These are phyloP conservation scores for Plasmodium knowlesi DNA, from an alignment of 169 alveolate species.

Conservation along the genomic window DNA sequence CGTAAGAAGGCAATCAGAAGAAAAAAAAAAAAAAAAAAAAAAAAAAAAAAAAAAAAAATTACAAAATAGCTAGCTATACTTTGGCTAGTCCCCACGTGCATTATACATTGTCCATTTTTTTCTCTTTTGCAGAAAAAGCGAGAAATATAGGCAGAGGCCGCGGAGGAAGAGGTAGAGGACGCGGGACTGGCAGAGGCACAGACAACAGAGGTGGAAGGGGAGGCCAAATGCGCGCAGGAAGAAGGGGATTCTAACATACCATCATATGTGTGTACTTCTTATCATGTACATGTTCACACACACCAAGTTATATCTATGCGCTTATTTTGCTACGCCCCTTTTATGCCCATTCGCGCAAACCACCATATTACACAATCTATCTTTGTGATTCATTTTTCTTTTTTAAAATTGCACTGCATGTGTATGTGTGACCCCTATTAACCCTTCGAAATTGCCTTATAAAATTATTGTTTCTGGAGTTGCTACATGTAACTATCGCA, in stretches of 20 bases:
- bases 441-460: not conserved
- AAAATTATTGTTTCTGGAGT: not conserved
- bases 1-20: constrained; percentile 44
- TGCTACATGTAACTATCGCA: not conserved
- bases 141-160: constrained; percentile 54
- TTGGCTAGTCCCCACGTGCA: not conserved
- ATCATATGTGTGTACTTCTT: not conserved
- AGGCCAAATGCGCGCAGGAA: constrained; percentile 13
- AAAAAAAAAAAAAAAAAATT: not conserved
- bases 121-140: constrained; percentile 28
- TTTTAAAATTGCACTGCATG: not conserved
- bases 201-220: constrained; percentile 26
- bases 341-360: not conserved
- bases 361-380: not conserved
- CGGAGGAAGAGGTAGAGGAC: constrained; percentile 63
- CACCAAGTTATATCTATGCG: constrained; percentile 6
- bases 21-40: not conserved
- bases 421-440: not conserved
- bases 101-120: not conserved
- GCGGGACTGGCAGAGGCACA: constrained; percentile 15
- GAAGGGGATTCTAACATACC: constrained; percentile 13
- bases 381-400: constrained; percentile 5
- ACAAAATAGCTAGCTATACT: not conserved
- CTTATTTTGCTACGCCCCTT: not conserved
- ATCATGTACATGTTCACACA: not conserved